phyloP scores from a whole-genome alignment of 2,329 filamentous ascomycete genomes.

The Hypoxylon rubiginosum region DNA sequence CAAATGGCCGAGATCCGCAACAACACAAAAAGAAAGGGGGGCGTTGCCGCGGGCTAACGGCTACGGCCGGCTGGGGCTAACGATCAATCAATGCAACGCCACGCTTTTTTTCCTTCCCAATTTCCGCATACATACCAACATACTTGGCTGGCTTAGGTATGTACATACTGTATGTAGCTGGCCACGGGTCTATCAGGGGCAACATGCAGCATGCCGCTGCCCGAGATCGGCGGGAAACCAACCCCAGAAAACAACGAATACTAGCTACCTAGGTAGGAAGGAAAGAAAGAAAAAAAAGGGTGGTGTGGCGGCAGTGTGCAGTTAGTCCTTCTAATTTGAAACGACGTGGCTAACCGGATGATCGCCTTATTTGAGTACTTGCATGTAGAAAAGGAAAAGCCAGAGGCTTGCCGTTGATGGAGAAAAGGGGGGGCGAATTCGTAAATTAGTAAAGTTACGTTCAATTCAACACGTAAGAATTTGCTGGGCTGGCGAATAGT shows the following conservation, averaged over 20 bases:
- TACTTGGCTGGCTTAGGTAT: too few species aligned
- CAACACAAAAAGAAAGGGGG: not conserved
- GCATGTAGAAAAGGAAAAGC: not conserved
- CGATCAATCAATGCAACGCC: slow-evolving; percentile 6
- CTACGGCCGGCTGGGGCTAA: not conserved
- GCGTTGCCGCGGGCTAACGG: not conserved
- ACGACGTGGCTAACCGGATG: slow-evolving; percentile 9
- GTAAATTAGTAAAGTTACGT: slow-evolving; percentile 2
- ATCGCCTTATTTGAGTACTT: not conserved
- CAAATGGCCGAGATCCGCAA: not conserved
- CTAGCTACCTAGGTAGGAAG: slow-evolving; percentile 1
- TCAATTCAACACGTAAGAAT: not conserved
- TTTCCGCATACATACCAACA: too few species aligned
- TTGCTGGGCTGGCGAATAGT: not conserved
- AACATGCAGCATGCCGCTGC: slow-evolving; percentile 36
- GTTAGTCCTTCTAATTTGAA: not conserved
- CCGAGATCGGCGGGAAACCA: slow-evolving; percentile 31
- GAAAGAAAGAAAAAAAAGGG: not conserved
- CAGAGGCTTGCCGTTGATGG: not conserved
- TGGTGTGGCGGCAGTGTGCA: not conserved
- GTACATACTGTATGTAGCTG: too few species aligned
- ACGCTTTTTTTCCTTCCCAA: too few species aligned
- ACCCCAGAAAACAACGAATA: not conserved
- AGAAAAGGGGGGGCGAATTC: not conserved
- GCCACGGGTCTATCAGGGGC: slow-evolving; percentile 1